Percentiles rank a stretch among this genome's conserved stretches.
These are phyloP conservation scores for Favolaschia claudopus DNA, from an alignment of 768 basidiomycete genomes.

Conservation along the genomic window DNA sequence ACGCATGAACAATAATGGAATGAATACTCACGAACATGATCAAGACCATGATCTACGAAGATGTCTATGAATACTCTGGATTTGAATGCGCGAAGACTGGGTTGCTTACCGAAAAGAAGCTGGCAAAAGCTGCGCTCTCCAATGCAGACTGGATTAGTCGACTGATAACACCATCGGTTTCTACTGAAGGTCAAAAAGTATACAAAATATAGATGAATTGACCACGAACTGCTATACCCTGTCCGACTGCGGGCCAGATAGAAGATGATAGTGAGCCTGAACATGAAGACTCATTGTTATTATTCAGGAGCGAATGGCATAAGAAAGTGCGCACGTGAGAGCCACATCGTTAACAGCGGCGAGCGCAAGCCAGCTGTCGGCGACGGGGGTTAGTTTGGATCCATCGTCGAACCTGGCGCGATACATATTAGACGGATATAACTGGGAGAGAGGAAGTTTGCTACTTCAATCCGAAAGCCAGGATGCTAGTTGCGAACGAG, in stretches of 20 bases:
- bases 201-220: neutral
- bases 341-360: conserved; percentile 11
- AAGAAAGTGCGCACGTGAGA: conserved; percentile 9
- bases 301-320: too few relatives aligned
- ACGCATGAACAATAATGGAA: neutral
- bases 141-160: conserved; percentile 5
- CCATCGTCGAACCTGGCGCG: neutral
- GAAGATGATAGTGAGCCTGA: conserved; percentile 2
- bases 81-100: neutral
- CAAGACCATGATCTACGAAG: conserved; percentile 4
- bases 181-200: neutral
- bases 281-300: too few relatives aligned
- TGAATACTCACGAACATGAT: neutral
- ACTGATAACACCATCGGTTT: conserved; percentile 2
- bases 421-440: neutral
- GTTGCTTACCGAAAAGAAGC: conserved; percentile 14
- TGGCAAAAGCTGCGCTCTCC: conserved; percentile 17
- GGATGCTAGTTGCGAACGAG: neutral
- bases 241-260: conserved; percentile 1
- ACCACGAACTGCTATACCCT: neutral
- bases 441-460: neutral
- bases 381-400: neutral
- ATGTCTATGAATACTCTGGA: neutral
- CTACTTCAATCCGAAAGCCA: neutral
- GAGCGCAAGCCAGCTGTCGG: conserved; percentile 8